phyloP scores from a whole-genome alignment of 176 grass and related monocot genomes.

The Dendrocalamus sinicus region DNA sequence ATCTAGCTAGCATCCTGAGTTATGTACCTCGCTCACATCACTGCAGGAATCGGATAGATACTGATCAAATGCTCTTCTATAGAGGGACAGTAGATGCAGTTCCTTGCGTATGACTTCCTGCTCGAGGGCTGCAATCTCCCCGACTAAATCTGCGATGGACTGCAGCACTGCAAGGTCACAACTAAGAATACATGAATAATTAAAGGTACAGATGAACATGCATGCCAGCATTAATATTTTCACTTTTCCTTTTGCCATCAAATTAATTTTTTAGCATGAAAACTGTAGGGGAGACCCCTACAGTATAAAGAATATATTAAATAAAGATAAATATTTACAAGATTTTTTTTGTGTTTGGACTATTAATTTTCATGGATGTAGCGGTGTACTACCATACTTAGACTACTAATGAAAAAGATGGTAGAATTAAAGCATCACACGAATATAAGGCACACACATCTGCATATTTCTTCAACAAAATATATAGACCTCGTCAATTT shows the following conservation, averaged over 20 bases:
- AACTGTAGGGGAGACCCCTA: too few species aligned
- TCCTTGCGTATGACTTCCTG: conserved; percentile 82
- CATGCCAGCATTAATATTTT: neutral
- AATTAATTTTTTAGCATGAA: neutral
- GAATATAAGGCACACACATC: neutral
- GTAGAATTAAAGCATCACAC: neutral
- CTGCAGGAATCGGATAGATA: conserved; percentile 59
- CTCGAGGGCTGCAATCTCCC: conserved; percentile 86
- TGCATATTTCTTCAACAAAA: neutral
- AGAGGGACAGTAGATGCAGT: conserved; percentile 77
- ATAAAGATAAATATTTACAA: too few species aligned
- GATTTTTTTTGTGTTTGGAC: neutral
- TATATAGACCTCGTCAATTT: too few species aligned
- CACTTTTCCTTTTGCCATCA: conserved; percentile 10
- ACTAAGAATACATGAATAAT: conserved; percentile 32
- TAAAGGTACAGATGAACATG: neutral
- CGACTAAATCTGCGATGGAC: conserved; percentile 73
- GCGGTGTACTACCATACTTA: neutral
- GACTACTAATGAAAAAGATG: neutral
- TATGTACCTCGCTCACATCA: conserved; percentile 46
- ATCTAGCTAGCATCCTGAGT: conserved; percentile 3
- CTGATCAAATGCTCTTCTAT: conserved; percentile 79
- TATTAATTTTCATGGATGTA: neutral
- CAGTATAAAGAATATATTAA: too few species aligned
- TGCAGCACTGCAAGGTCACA: conserved; percentile 51